These are phyloP conservation scores for Pestalotiopsis sp. DNA, from an alignment of 2,329 filamentous ascomycete species.

Conservation along the genomic window DNA sequence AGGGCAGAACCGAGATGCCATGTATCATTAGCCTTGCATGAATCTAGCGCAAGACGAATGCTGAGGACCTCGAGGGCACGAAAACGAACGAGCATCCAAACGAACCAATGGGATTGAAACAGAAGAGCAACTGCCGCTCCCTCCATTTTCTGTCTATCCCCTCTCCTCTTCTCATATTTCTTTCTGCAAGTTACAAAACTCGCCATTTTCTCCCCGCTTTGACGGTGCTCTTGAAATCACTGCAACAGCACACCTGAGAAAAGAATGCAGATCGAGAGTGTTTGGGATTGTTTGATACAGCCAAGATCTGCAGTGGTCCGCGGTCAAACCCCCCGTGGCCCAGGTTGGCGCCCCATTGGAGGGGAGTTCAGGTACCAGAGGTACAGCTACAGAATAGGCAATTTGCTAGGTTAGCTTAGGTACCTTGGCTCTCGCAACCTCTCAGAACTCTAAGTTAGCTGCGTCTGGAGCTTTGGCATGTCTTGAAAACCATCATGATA, in stretches of 20 bases:
- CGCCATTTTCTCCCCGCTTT: background rate
- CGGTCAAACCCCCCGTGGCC: background rate
- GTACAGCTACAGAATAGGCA: background rate
- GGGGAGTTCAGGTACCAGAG: no score
- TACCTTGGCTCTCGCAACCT: background rate
- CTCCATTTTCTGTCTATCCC: background rate
- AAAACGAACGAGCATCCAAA: background rate
- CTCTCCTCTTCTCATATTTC: background rate
- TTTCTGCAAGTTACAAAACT: background rate
- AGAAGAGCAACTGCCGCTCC: background rate
- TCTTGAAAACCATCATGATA: background rate
- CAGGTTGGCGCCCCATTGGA: no score
- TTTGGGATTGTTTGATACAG: background rate
- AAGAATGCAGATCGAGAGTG: background rate
- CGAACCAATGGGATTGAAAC: background rate
- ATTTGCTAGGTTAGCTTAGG: background rate
- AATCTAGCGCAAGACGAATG: background rate
- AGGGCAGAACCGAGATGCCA: background rate
- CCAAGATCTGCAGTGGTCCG: background rate
- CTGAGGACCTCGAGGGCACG: background rate
- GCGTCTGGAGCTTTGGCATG: background rate
- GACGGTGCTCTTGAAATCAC: background rate
- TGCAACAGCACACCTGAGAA: background rate
- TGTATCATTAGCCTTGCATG: background rate
- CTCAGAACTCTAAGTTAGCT: background rate